A percentile compares a stretch with the other conserved stretches of the same genome.
Conservation (phyloP, 768 basidiomycete genomes). For the Phlebiopsis gigantea region DNA sequence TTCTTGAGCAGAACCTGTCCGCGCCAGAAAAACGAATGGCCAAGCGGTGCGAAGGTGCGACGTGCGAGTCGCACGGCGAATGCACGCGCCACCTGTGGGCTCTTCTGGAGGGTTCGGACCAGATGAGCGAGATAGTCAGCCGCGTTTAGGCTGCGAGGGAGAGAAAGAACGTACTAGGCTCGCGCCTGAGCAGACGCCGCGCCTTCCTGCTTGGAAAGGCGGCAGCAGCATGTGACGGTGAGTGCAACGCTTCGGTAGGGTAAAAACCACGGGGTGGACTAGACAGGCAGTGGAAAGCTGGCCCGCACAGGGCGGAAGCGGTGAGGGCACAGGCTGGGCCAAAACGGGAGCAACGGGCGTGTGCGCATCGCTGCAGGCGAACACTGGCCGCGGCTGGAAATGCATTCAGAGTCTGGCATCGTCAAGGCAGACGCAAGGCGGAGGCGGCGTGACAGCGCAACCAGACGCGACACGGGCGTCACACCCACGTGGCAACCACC, state of each 20-base stretch:
- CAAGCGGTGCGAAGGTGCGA: neutral
- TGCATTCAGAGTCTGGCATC: neutral
- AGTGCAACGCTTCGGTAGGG: neutral
- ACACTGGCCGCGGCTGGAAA: neutral
- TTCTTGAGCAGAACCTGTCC: neutral
- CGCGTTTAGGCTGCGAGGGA: no score
- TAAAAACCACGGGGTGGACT: no score
- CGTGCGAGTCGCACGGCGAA: neutral
- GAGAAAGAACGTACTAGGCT: no score
- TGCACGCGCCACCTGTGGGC: neutral
- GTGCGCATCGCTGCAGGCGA: no score
- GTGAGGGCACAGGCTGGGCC: neutral
- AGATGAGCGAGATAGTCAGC: neutral
- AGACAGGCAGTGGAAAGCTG: neutral
- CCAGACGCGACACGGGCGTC: neutral
- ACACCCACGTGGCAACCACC: slow-evolving; percentile 2
- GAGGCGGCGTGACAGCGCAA: neutral
- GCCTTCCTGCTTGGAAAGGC: slow-evolving; percentile 1
- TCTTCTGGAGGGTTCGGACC: neutral
- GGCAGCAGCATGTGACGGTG: neutral
- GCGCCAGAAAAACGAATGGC: neutral
- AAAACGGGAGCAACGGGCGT: no score
- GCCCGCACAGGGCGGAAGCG: neutral
- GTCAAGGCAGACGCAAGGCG: neutral
- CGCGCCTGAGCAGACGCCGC: neutral